phyloP scores from a whole-genome alignment of 345 rosid genomes.

The Abelmoschus esculentus region DNA sequence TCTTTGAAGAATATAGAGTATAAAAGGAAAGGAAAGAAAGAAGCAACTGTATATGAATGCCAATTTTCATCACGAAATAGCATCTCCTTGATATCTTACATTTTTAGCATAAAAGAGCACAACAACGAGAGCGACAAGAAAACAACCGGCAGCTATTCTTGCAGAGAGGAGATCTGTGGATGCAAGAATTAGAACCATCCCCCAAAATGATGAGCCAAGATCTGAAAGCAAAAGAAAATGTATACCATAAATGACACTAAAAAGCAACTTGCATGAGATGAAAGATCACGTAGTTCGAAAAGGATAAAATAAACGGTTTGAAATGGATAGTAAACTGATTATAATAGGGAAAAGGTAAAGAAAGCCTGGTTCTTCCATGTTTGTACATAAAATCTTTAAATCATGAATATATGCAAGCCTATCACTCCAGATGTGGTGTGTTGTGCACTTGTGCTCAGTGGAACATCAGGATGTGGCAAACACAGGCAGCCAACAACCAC shows the following conservation, averaged over 20 bases:
- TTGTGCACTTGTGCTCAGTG: background rate
- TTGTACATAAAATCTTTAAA: background rate
- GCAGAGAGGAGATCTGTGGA: conserved; percentile 80
- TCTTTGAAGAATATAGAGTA: conserved; percentile 6
- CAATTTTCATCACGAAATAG: background rate
- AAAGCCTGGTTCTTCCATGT: background rate
- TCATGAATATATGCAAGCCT: background rate
- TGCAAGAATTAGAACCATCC: conserved; percentile 93
- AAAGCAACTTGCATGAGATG: background rate
- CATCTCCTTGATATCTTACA: conserved; percentile 34
- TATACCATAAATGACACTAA: background rate
- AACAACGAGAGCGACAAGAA: conserved; percentile 65
- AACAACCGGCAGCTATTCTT: conserved; percentile 89
- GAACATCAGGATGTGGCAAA: background rate
- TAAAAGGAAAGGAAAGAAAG: background rate
- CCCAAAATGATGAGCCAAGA: conserved; percentile 99
- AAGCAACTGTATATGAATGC: background rate
- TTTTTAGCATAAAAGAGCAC: conserved; percentile 88
- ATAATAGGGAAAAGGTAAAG: background rate
- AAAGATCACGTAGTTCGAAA: background rate
- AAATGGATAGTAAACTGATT: background rate
- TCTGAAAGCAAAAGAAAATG: conserved; percentile 36
- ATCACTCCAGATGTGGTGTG: background rate
- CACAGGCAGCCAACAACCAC: background rate
- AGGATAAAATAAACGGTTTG: background rate